Conservation (phyloP, 768 basidiomycete genomes). For the Kwoniella sp. region DNA sequence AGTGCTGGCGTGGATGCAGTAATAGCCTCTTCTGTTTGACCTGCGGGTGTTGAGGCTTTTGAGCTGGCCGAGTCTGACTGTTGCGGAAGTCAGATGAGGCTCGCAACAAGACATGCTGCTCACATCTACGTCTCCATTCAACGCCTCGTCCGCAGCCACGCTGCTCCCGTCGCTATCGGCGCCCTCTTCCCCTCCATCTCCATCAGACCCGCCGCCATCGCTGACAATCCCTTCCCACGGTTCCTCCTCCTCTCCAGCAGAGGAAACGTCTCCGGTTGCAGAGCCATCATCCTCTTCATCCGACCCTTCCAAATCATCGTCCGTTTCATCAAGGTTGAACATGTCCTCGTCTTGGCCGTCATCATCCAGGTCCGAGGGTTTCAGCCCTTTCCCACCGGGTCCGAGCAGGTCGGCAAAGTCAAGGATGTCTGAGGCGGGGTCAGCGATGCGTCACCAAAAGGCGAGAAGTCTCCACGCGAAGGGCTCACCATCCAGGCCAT, state of each 20-base stretch:
- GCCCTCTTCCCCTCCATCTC: constrained; percentile 9
- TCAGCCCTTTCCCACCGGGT: constrained; percentile 30
- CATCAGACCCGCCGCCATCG: constrained; percentile 14
- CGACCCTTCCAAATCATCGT: constrained; percentile 33
- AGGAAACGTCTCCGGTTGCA: no score
- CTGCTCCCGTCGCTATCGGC: constrained; percentile 10
- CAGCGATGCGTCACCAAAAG: no score
- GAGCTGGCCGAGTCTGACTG: no score
- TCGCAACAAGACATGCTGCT: no score
- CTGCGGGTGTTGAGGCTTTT: background rate
- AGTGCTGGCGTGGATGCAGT: background rate
- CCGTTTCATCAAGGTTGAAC: constrained; percentile 11
- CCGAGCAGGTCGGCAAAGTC: constrained; percentile 45
- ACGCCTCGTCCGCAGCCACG: no score
- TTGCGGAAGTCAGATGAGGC: no score
- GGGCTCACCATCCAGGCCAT: constrained; percentile 74
- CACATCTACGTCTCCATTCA: background rate
- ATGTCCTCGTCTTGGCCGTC: constrained; percentile 44
- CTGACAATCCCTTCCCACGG: constrained; percentile 16
- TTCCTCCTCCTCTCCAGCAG: constrained; percentile 19
- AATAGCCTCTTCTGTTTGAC: background rate
- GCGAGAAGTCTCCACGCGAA: no score
- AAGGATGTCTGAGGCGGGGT: constrained; percentile 40
- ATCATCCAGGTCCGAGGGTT: constrained; percentile 20
- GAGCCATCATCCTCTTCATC: constrained; percentile 25